phyloP scores from a whole-genome alignment of 2,329 filamentous ascomycete species.

The Stenocarpella maydis region DNA sequence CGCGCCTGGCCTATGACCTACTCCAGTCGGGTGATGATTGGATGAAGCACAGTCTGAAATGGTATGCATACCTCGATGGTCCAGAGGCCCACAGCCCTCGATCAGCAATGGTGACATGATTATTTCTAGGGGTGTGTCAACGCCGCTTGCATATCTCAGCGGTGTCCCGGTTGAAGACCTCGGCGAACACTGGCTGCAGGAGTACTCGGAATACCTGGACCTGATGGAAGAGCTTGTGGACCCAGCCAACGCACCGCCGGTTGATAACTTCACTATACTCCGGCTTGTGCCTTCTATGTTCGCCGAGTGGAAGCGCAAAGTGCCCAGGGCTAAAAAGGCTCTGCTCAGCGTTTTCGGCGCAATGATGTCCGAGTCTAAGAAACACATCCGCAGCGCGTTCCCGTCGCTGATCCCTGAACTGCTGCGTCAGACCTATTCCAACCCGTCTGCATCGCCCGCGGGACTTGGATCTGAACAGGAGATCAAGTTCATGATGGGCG shows the following conservation, averaged over 20 bases:
- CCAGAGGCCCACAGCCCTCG: background rate
- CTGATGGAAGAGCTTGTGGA: constrained; percentile 1
- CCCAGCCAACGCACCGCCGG: background rate
- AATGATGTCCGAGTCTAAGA: background rate
- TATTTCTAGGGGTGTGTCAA: background rate
- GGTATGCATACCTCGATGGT: background rate
- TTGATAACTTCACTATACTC: background rate
- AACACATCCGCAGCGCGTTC: background rate
- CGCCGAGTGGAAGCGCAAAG: background rate
- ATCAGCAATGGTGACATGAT: background rate
- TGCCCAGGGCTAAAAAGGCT: background rate
- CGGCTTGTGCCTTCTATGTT: background rate
- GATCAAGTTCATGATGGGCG: constrained; percentile 4
- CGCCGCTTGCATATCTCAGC: background rate
- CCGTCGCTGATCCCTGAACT: background rate
- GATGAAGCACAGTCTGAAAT: background rate
- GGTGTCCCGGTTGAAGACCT: background rate
- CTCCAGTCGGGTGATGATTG: background rate
- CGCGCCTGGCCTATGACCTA: background rate
- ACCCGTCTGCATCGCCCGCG: background rate
- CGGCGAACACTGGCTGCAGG: background rate
- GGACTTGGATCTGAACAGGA: background rate
- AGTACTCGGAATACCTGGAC: background rate
- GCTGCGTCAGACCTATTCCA: background rate
- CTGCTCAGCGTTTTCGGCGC: background rate